phyloP scores from a whole-genome alignment of 2,329 filamentous ascomycete species.

The Salinomyces thailandicus region DNA sequence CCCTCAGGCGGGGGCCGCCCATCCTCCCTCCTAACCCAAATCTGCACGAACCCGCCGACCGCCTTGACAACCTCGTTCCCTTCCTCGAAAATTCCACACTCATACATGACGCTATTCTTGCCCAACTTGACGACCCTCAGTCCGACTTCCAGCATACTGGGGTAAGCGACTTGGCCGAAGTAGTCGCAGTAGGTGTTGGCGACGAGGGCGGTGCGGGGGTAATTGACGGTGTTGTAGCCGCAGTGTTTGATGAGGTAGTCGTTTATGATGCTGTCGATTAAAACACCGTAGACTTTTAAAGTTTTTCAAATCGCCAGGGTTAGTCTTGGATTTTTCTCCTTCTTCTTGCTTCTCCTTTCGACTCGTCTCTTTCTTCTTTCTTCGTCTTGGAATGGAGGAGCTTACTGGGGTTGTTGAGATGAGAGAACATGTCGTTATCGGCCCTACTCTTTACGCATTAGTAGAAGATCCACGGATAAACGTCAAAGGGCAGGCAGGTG shows the following conservation, averaged over 20 bases:
- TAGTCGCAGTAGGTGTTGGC: conserved; percentile 81
- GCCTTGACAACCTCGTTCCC: conserved; percentile 65
- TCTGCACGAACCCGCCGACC: conserved; percentile 78
- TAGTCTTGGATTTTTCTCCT: too few relatives aligned
- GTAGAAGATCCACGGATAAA: too few relatives aligned
- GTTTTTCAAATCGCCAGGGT: too few relatives aligned
- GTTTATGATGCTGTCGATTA: conserved; percentile 77
- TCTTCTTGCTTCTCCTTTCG: too few relatives aligned
- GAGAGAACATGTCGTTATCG: conserved; percentile 91
- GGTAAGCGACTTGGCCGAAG: conserved; percentile 65
- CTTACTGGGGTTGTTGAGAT: conserved; percentile 50
- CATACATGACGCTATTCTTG: conserved; percentile 78
- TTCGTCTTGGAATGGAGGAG: too few relatives aligned
- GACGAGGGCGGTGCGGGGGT: conserved; percentile 67
- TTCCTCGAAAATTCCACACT: conserved; percentile 74
- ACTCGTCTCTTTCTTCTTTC: too few relatives aligned
- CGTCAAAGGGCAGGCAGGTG: background rate
- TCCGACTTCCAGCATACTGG: conserved; percentile 68
- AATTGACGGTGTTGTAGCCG: conserved; percentile 58
- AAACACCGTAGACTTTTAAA: conserved; percentile 25
- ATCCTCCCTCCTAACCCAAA: conserved; percentile 48
- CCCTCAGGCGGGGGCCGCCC: conserved; percentile 56
- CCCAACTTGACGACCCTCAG: conserved; percentile 76
- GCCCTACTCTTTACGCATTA: conserved; percentile 44
- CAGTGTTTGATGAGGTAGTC: conserved; percentile 74